Conservation (phyloP, 1,284 basidiomycete species). For the Apiotrichum veenhuisii region DNA sequence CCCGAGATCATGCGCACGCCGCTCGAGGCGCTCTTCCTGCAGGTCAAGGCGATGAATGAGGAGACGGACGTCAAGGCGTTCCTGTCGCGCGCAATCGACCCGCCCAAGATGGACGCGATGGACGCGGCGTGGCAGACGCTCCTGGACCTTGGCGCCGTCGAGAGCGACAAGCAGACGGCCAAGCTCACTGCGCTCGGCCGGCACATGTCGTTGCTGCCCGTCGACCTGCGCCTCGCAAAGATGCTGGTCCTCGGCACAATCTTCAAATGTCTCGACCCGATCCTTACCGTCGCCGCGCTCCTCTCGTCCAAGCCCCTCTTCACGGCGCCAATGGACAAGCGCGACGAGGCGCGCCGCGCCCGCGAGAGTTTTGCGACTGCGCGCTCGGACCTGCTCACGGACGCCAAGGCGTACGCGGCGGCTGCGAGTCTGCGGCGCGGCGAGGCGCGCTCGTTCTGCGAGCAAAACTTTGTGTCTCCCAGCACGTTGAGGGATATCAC, state of each 20-base stretch:
- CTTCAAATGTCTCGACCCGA: slow-evolving; percentile 68
- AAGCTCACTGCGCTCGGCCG: slow-evolving; percentile 75
- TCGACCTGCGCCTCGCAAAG: slow-evolving; percentile 88
- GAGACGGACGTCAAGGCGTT: slow-evolving; percentile 72
- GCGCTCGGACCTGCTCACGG: slow-evolving; percentile 83
- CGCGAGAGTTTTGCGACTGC: slow-evolving; percentile 63
- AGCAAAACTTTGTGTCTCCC: slow-evolving; percentile 80
- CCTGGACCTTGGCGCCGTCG: slow-evolving; percentile 73
- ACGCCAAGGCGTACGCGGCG: slow-evolving; percentile 70
- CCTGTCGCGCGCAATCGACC: slow-evolving; percentile 69
- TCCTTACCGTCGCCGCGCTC: slow-evolving; percentile 76
- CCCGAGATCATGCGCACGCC: slow-evolving; percentile 90
- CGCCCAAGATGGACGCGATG: slow-evolving; percentile 72
- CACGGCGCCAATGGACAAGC: slow-evolving; percentile 70
- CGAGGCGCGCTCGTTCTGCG: slow-evolving; percentile 59
- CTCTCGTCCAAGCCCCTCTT: slow-evolving; percentile 86
- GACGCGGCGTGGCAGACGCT: slow-evolving; percentile 73
- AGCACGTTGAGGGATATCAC: slow-evolving; percentile 76
- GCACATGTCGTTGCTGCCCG: slow-evolving; percentile 70
- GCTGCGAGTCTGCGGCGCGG: slow-evolving; percentile 56
- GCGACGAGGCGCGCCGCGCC: slow-evolving; percentile 70
- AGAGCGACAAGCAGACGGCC: slow-evolving; percentile 57
- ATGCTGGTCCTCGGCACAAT: slow-evolving; percentile 81
- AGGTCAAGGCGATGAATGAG: slow-evolving; percentile 77
- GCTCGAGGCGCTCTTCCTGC: slow-evolving; percentile 74